Evolutionary conservation across 352 stramenopile species (phyloP), one percentile per base, ranked within the genome.

Genomic region (Globisporangium mamillatum): DNA sequence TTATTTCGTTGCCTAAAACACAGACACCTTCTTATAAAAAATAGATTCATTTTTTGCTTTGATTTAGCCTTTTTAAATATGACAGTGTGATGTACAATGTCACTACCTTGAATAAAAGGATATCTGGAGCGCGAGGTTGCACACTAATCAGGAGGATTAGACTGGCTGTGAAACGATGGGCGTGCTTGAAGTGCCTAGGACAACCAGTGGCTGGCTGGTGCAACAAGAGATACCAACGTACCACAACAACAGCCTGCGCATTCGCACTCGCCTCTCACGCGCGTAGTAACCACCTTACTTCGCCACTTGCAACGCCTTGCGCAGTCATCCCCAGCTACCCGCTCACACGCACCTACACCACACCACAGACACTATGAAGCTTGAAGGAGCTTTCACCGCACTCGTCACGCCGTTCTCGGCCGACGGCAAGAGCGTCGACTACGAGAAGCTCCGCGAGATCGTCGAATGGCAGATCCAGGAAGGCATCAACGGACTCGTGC

Each of bases 351-450:
- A 50, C 22, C 44, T 5, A 9, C 48, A 55, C 50, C 52, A 32
- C 50, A 63, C 60, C 50, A 63, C 60, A 59, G 20, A 57, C 52
- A 64, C 32, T 8, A 63, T 64, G 53, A 55, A 69, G 52, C 74
- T 96, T 67, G 75, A 93, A 70, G 91, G 91, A 81, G 76, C 89
- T 14, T 94, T 96, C 72, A 96, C 89, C 58, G 97, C 97, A 64
- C 81, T 99, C 67, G 91, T 99, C 61, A 99, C 97, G 68, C 97
- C 97, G 9, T 98, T 99, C 80, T 98, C 86, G 44, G 68, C 86
- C 20, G 90, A 97, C 71, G 94, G 93, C 60, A 89, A 77, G 53
- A 79, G 79, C 34, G 94, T 99, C 52, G 96, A 99, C 83, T 94
- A 98, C 75, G 81, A 84, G 32, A 95, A 92, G 74, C 85, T 99